Evolutionary conservation across 257 asterid species (phyloP).

Genomic region (Nicotiana otophora): DNA sequence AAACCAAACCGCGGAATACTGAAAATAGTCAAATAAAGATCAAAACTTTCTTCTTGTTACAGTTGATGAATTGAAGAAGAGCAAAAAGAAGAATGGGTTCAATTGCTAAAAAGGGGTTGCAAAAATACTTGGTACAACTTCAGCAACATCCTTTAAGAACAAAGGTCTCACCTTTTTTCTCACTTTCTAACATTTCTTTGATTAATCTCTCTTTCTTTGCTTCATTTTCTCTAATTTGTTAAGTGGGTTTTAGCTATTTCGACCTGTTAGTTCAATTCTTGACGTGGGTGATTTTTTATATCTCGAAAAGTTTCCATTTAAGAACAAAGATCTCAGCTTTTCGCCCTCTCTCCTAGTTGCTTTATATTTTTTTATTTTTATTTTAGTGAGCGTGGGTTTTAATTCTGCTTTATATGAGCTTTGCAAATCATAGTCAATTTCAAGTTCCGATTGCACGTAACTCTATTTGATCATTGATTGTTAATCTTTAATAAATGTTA

Average conservation of each 20-base stretch:
- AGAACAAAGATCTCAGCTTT: neutral
- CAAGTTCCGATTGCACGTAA: too few species aligned
- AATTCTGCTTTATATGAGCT: too few species aligned
- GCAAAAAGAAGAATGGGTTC: conserved; percentile 47
- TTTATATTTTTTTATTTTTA: too few species aligned
- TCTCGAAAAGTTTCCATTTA: neutral
- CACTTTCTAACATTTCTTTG: neutral
- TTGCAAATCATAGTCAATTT: too few species aligned
- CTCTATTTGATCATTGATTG: too few species aligned
- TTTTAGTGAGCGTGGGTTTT: too few species aligned
- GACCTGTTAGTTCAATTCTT: neutral
- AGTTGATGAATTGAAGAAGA: neutral
- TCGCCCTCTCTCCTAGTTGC: too few species aligned
- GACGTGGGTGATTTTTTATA: too few species aligned
- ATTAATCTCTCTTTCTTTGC: neutral
- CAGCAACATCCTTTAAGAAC: conserved; percentile 84
- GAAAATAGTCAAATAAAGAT: neutral
- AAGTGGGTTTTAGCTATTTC: neutral
- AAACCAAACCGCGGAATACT: neutral
- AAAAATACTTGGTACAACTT: conserved; percentile 69
- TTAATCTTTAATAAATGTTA: too few species aligned
- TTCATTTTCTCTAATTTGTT: neutral
- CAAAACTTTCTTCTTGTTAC: neutral
- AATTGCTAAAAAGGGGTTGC: conserved; percentile 60
- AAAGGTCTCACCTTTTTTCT: conserved; percentile 40